These are phyloP conservation scores for Setomelanomma holmii DNA, from an alignment of 2,329 filamentous ascomycete species.

Conservation along the genomic window DNA sequence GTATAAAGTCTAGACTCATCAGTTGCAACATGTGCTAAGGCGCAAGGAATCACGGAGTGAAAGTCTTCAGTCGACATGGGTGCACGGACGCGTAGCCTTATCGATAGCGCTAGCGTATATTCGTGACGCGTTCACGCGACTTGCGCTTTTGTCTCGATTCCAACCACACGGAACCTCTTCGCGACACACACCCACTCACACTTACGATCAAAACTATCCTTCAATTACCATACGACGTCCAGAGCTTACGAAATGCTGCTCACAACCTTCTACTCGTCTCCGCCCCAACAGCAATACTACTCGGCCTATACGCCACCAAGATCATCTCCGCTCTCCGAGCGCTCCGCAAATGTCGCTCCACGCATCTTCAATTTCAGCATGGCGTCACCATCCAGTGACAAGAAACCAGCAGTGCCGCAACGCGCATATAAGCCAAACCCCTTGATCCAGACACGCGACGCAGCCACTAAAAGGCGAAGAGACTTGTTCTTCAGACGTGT, in stretches of 20 bases:
- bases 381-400: slow-evolving; percentile 25
- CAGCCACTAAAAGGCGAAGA: slow-evolving; percentile 68
- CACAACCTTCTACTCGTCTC: slow-evolving; percentile 31
- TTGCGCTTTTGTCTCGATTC: slow-evolving; percentile 7
- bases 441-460: slow-evolving; percentile 65
- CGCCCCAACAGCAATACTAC: slow-evolving; percentile 29
- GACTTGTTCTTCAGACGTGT: slow-evolving; percentile 72
- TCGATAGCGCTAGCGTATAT: slow-evolving; percentile 3
- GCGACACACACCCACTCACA: not conserved
- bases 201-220: not conserved
- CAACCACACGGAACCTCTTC: slow-evolving; percentile 4
- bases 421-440: slow-evolving; percentile 67
- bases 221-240: not conserved
- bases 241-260: slow-evolving; percentile 41
- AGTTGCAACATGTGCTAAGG: too few relatives aligned
- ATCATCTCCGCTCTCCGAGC: slow-evolving; percentile 56
- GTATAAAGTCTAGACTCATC: too few relatives aligned
- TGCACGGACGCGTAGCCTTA: too few relatives aligned
- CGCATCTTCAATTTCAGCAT: slow-evolving; percentile 39
- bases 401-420: slow-evolving; percentile 26
- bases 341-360: slow-evolving; percentile 47
- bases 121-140: slow-evolving; percentile 7
- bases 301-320: slow-evolving; percentile 38
- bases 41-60: too few relatives aligned
- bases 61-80: too few relatives aligned